These are phyloP conservation scores for Cytospora chrysosperma DNA, from an alignment of 2,329 filamentous ascomycete species.

Conservation along the genomic window DNA sequence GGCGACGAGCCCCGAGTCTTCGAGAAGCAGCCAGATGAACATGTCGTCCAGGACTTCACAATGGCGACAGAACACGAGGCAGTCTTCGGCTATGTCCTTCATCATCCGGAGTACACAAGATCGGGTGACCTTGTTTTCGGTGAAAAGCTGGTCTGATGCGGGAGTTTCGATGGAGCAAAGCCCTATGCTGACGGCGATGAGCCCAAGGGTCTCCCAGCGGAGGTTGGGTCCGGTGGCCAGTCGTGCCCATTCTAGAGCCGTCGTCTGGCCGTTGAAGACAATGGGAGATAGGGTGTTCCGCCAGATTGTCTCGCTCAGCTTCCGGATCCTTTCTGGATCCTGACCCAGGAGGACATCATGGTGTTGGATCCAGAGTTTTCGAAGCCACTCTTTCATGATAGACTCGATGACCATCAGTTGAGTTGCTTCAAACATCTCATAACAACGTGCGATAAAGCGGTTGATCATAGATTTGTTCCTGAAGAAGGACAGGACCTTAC, in stretches of 20 bases:
- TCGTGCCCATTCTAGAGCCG: conserved; percentile 31
- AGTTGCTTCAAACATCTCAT: conserved; percentile 32
- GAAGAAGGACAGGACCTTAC: conserved; percentile 34
- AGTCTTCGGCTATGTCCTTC: conserved; percentile 31
- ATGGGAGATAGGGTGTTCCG: conserved; percentile 35
- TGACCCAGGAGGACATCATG: conserved; percentile 32
- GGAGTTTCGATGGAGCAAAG: conserved; percentile 31
- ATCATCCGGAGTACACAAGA: conserved; percentile 32
- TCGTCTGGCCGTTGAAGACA: conserved; percentile 31
- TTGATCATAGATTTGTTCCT: conserved; percentile 33
- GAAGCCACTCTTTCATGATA: conserved; percentile 36
- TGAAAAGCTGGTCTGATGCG: conserved; percentile 30
- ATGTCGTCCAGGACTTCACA: conserved; percentile 35
- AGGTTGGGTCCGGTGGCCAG: conserved; percentile 33
- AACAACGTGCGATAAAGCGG: conserved; percentile 32
- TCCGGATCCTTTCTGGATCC: conserved; percentile 34
- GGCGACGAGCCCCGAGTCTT: conserved; percentile 28
- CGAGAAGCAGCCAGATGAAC: conserved; percentile 34
- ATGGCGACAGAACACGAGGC: conserved; percentile 34
- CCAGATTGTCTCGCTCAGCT: conserved; percentile 35
- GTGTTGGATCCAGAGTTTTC: conserved; percentile 31
- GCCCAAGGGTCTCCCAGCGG: conserved; percentile 37
- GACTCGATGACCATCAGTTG: conserved; percentile 30
- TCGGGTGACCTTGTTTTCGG: conserved; percentile 31
- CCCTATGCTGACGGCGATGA: conserved; percentile 34